Evolutionary conservation across 2,329 filamentous ascomycete species (phyloP).

Genomic region (Coniochaeta sp.): DNA sequence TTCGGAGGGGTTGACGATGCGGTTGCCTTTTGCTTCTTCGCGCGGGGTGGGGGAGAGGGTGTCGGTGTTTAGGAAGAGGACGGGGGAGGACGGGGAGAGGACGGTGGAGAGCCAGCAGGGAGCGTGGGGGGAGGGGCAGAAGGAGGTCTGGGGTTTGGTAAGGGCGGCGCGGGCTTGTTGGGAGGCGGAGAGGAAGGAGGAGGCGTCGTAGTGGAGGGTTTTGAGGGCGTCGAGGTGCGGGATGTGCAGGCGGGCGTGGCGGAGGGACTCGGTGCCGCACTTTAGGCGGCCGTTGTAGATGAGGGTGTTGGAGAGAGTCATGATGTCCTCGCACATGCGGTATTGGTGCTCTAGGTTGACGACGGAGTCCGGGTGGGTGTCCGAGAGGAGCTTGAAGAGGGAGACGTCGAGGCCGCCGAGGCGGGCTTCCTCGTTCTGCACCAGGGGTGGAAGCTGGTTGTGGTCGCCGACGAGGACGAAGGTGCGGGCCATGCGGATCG

Average conservation of each 20-base stretch:
- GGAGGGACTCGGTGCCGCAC: conserved; percentile 75
- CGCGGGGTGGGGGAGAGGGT: conserved; percentile 53
- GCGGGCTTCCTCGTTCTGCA: conserved; percentile 83
- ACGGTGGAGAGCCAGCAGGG: conserved; percentile 73
- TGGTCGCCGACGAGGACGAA: conserved; percentile 97
- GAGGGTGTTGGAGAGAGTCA: conserved; percentile 84
- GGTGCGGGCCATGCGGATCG: conserved; percentile 83
- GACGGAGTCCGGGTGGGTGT: conserved; percentile 78
- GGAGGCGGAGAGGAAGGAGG: conserved; percentile 34
- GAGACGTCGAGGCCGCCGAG: conserved; percentile 85
- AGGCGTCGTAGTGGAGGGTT: conserved; percentile 50
- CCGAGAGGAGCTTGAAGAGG: conserved; percentile 88
- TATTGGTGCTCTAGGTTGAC: conserved; percentile 94
- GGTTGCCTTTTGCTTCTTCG: conserved; percentile 73
- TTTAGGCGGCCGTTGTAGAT: conserved; percentile 90
- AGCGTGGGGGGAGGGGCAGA: conserved; percentile 47
- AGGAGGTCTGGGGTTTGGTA: conserved; percentile 30
- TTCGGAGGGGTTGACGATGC: conserved; percentile 85
- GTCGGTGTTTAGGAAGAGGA: conserved; percentile 88
- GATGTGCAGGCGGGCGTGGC: conserved; percentile 59
- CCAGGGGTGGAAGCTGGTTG: conserved; percentile 88
- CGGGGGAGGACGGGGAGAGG: conserved; percentile 63
- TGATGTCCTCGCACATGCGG: conserved; percentile 96
- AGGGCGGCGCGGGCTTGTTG: conserved; percentile 5
- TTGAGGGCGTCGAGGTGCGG: conserved; percentile 55